Evolutionary conservation across 177 flowering plant genomes (phyloP).

Genomic region (Vitis hybrid): DNA sequence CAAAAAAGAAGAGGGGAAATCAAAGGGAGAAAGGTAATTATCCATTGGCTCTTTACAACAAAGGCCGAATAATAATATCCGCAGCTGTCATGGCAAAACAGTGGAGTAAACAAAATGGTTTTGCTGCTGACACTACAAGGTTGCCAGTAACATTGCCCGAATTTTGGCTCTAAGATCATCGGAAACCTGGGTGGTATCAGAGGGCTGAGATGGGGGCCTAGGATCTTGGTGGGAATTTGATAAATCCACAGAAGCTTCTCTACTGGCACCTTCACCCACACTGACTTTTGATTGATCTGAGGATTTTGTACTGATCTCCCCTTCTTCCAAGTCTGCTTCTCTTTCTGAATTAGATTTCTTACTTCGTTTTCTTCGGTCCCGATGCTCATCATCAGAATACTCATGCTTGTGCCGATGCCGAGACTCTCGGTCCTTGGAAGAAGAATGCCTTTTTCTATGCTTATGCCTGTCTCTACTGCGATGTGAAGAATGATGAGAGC

Average conservation of each 20-base stretch:
- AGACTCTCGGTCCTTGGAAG: constrained; percentile 40
- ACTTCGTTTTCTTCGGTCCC: constrained; percentile 29
- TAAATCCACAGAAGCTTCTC: constrained; percentile 36
- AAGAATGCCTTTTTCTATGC: constrained; percentile 49
- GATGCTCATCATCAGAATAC: constrained; percentile 23
- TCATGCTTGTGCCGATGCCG: constrained; percentile 14
- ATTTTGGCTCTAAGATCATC: constrained; percentile 88
- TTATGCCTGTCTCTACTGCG: constrained; percentile 46
- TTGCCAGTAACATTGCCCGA: constrained; percentile 85
- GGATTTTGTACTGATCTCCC: constrained; percentile 39
- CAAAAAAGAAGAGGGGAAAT: too few relatives aligned
- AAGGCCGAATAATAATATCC: not conserved
- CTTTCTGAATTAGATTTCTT: constrained; percentile 30
- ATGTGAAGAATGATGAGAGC: constrained; percentile 41
- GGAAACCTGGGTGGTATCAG: constrained; percentile 52
- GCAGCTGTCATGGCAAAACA: not conserved
- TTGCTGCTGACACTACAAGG: constrained; percentile 32
- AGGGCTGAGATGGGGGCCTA: constrained; percentile 34
- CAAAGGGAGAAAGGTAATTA: too few relatives aligned
- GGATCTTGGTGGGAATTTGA: constrained; percentile 25
- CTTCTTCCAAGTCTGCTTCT: constrained; percentile 56
- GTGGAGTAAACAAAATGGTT: not conserved
- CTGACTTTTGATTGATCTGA: constrained; percentile 36
- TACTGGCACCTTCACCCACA: constrained; percentile 25
- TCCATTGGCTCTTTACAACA: not conserved